These are phyloP conservation scores for Aspergillus ruber DNA, from an alignment of 2,329 filamentous ascomycete genomes.

Conservation along the genomic window DNA sequence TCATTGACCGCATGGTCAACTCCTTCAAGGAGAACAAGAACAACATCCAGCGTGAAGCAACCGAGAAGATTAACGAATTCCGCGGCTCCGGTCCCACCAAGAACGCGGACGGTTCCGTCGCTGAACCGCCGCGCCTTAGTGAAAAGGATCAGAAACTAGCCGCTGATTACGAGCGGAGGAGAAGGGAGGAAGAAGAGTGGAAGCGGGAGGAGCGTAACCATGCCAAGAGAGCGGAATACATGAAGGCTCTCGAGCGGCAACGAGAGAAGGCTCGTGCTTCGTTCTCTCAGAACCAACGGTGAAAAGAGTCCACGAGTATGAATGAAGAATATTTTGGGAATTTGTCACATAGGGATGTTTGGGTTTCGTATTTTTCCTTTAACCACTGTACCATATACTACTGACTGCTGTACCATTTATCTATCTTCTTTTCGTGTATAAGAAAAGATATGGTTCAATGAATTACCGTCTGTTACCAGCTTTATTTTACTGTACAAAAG, in stretches of 20 bases:
- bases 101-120: conserved; percentile 13
- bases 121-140: conserved; percentile 17
- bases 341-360: neutral
- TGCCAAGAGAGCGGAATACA: conserved; percentile 22
- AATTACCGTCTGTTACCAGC: too few species aligned
- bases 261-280: conserved; percentile 17
- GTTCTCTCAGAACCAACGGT: conserved; percentile 1
- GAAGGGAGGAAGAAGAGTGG: conserved; percentile 19
- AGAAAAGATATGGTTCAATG: neutral
- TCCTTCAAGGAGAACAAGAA: conserved; percentile 14
- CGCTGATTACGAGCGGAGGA: conserved; percentile 23
- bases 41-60: conserved; percentile 15
- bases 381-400: neutral
- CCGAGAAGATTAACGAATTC: conserved; percentile 6
- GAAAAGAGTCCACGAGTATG: neutral
- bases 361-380: neutral
- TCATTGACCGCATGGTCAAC: conserved; percentile 24
- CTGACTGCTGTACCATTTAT: neutral
- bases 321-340: neutral
- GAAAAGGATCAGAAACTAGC: conserved; percentile 26
- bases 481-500: too few species aligned
- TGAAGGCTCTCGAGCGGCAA: conserved; percentile 17
- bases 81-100: conserved; percentile 15
- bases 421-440: neutral
- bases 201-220: conserved; percentile 33